Evolutionary conservation across 2,329 filamentous ascomycete species (phyloP).

Genomic region (Eutypella sp.): DNA sequence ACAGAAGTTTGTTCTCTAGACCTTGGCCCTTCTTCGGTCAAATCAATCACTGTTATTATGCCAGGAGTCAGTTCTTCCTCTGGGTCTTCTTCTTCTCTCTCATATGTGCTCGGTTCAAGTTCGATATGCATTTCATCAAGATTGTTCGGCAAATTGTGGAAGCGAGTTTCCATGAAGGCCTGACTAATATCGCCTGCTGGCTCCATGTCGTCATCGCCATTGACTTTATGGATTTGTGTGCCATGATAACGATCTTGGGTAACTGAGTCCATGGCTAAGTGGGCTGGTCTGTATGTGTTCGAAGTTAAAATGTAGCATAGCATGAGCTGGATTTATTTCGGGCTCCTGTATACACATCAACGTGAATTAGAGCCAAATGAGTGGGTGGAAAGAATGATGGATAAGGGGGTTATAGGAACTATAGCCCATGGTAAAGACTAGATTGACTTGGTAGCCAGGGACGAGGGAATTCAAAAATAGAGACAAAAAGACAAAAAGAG

Average conservation of each 20-base stretch:
- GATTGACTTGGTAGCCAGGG: too few species aligned
- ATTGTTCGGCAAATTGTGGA: constrained; percentile 7
- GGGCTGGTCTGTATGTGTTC: neutral
- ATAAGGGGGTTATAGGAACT: too few species aligned
- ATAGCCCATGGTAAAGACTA: too few species aligned
- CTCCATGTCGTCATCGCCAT: constrained; percentile 9
- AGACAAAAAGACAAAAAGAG: too few species aligned
- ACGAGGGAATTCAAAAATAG: too few species aligned
- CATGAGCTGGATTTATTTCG: too few species aligned
- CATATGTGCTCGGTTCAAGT: neutral
- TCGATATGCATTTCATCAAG: neutral
- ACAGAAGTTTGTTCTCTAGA: neutral
- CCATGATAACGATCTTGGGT: too few species aligned
- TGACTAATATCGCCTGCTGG: constrained; percentile 5
- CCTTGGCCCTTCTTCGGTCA: constrained; percentile 10
- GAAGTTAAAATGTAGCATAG: too few species aligned
- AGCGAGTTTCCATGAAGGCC: constrained; percentile 12
- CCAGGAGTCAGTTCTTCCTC: constrained; percentile 7
- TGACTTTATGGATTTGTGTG: too few species aligned
- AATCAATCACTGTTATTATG: constrained; percentile 20
- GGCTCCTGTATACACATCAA: too few species aligned
- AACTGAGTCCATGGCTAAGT: neutral
- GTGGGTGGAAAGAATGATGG: too few species aligned
- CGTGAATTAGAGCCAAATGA: too few species aligned
- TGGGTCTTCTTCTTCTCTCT: constrained; percentile 2